Conservation (phyloP, 1,284 basidiomycete species). For the Fomitopsis palustris region DNA sequence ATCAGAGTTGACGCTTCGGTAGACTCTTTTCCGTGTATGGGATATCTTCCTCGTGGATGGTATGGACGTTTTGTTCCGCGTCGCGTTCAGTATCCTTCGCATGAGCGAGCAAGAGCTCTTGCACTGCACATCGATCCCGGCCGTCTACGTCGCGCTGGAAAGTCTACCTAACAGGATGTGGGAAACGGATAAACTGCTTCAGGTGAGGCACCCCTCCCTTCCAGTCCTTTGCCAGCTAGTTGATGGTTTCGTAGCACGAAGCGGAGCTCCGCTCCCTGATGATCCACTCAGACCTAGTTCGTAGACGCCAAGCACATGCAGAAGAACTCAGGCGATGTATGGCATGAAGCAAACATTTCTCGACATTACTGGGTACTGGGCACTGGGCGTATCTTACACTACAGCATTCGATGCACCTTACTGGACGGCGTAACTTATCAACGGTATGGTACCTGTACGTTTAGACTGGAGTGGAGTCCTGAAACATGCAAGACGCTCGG, state of each 20-base stretch:
- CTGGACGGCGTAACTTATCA: not conserved
- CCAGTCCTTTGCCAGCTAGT: not conserved
- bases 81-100: conserved; percentile 85
- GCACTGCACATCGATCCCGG: conserved; percentile 77
- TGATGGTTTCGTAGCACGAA: conserved; percentile 45
- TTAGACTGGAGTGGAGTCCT: not conserved
- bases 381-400: no score
- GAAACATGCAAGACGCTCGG: no score
- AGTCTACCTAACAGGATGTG: conserved; percentile 89
- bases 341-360: conserved; percentile 7
- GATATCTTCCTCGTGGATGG: conserved; percentile 97
- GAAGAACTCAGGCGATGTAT: conserved; percentile 35
- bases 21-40: conserved; percentile 91
- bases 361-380: not conserved
- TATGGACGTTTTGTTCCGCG: conserved; percentile 86
- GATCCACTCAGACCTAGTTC: conserved; percentile 63
- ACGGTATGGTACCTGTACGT: not conserved
- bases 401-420: not conserved
- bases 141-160: conserved; percentile 84
- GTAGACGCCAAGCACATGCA: conserved; percentile 57
- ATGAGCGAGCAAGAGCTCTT: conserved; percentile 82
- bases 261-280: conserved; percentile 67
- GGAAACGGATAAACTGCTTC: conserved; percentile 86
- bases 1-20: conserved; percentile 7
- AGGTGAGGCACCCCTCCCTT: conserved; percentile 44